Conservation (phyloP, 208 protist genomes). For the Leishmania arabica region DNA sequence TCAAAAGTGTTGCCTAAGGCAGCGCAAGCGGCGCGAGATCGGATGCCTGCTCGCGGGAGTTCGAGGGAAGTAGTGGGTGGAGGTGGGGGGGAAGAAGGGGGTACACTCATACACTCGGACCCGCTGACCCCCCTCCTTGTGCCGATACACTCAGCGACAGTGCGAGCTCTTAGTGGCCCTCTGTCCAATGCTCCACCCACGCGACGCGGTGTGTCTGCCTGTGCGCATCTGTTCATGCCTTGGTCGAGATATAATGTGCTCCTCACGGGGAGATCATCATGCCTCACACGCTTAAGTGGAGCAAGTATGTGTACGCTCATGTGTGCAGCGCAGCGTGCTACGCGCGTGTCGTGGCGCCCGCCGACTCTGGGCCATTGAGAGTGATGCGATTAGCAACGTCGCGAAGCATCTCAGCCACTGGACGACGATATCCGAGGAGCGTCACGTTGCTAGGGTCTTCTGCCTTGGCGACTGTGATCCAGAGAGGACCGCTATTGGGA, state of each 20-base stretch:
- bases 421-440: constrained; percentile 62
- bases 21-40: neutral
- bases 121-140: neutral
- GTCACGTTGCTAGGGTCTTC: constrained; percentile 70
- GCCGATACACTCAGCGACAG: neutral
- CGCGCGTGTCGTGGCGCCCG: neutral
- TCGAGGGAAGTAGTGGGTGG: no score
- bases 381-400: constrained; percentile 50
- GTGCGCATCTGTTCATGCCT: neutral
- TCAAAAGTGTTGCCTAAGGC: neutral
- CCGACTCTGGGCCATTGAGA: constrained; percentile 20
- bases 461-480: constrained; percentile 56
- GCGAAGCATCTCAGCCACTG: constrained; percentile 60
- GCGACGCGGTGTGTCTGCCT: neutral
- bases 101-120: neutral
- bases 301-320: neutral
- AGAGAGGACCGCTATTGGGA: constrained; percentile 61
- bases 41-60: neutral
- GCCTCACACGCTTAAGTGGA: neutral
- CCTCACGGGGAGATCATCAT: neutral
- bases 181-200: neutral
- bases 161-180: neutral
- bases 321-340: neutral
- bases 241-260: neutral
- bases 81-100: neutral